A percentile compares a stretch with the other conserved stretches of the same genome.
Evolutionary conservation across 345 rosid species (phyloP).

Genomic region (Sonneratia alba): DNA sequence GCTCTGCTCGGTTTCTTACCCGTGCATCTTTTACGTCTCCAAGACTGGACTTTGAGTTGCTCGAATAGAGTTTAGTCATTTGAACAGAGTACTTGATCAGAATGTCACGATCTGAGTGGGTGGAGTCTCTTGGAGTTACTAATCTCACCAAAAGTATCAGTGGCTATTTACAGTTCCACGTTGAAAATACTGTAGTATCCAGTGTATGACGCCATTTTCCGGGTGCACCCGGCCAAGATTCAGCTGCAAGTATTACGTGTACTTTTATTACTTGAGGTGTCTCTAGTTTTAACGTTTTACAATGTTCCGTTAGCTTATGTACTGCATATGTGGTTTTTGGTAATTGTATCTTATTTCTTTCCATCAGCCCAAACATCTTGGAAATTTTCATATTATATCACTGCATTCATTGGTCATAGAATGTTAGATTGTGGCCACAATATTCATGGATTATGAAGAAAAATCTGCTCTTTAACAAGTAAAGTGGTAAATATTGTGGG

Average conservation of each 20-base stretch:
- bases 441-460: background rate
- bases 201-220: background rate
- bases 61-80: background rate
- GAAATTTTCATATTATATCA: background rate
- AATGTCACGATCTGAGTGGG: background rate
- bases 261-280: background rate
- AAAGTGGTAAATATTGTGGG: background rate
- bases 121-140: background rate
- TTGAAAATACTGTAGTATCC: background rate
- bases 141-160: background rate
- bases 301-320: background rate
- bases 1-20: background rate
- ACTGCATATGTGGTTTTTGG: background rate
- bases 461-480: background rate
- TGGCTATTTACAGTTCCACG: background rate
- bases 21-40: background rate
- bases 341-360: background rate
- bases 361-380: background rate
- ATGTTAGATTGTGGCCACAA: background rate
- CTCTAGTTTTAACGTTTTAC: background rate
- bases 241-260: background rate
- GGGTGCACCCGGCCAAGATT: background rate
- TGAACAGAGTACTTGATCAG: background rate
- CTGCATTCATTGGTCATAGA: background rate
- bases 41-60: background rate